A percentile compares a stretch with the other conserved stretches of the same genome.
phyloP scores from a whole-genome alignment of 1,284 basidiomycete genomes.

The Rhizopogon parksii region DNA sequence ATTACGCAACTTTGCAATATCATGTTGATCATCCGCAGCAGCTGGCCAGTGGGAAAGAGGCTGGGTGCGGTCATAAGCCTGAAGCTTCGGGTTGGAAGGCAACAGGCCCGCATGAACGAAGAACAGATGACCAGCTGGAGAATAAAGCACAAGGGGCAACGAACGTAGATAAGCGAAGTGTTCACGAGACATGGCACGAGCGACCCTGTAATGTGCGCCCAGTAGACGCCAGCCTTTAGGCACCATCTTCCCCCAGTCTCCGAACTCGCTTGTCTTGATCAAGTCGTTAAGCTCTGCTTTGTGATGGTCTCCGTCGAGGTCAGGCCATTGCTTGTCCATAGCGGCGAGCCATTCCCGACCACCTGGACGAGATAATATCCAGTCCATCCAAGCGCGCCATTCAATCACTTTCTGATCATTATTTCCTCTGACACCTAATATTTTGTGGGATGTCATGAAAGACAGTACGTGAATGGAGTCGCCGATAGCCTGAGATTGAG shows the following conservation, averaged over 20 bases:
- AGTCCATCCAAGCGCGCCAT: conserved; percentile 79
- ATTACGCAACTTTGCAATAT: conserved; percentile 32
- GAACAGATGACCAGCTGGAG: conserved; percentile 69
- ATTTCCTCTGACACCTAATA: conserved; percentile 83
- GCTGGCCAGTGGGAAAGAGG: conserved; percentile 59
- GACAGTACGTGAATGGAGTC: conserved; percentile 64
- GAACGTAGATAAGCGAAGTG: conserved; percentile 65
- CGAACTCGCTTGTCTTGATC: conserved; percentile 20
- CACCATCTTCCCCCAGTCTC: conserved; percentile 46
- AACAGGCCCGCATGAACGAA: conserved; percentile 82
- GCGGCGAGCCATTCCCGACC: conserved; percentile 46
- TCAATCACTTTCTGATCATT: conserved; percentile 85
- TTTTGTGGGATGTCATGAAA: conserved; percentile 55
- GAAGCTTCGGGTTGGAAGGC: conserved; percentile 54
- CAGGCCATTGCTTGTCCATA: conserved; percentile 34
- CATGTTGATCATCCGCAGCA: conserved; percentile 23
- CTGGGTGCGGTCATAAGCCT: conserved; percentile 46
- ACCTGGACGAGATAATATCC: conserved; percentile 43
- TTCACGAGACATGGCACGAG: conserved; percentile 49
- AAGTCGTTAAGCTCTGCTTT: conserved; percentile 22
- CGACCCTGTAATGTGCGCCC: conserved; percentile 69
- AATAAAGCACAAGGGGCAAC: conserved; percentile 67
- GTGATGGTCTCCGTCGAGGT: neutral
- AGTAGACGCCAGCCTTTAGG: conserved; percentile 67
- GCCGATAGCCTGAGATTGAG: conserved; percentile 24